These are phyloP conservation scores for Neurospora sp. DNA, from an alignment of 495 filamentous ascomycete genomes.

Conservation along the genomic window DNA sequence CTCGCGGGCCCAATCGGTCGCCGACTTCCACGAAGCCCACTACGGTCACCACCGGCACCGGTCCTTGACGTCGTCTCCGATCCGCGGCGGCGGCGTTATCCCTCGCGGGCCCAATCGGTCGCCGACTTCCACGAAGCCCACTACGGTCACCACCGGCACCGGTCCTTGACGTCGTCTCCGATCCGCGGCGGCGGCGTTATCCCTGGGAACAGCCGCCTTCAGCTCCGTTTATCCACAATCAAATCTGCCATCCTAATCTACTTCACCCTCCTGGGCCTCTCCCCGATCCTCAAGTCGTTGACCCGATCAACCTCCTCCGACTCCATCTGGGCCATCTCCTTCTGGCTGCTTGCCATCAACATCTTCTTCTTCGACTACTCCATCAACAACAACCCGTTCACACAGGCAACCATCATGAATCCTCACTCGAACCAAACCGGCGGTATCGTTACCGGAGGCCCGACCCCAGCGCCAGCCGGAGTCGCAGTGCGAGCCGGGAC, in stretches of 20 bases:
- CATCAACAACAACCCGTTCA: background rate
- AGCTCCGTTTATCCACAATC: slow-evolving; percentile 37
- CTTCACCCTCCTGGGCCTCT: slow-evolving; percentile 78
- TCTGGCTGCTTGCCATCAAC: slow-evolving; percentile 87
- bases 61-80: background rate
- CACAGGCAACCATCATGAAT: background rate
- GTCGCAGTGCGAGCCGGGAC: background rate
- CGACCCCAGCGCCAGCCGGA: background rate
- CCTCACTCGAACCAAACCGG: background rate
- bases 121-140: background rate
- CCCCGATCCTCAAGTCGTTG: slow-evolving; percentile 87
- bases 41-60: slow-evolving; percentile 1
- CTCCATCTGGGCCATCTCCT: slow-evolving; percentile 93
- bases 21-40: background rate
- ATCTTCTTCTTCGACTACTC: slow-evolving; percentile 97
- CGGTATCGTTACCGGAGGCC: slow-evolving; percentile 13
- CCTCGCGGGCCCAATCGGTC: background rate
- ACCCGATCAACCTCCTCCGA: slow-evolving; percentile 83
- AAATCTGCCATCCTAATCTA: slow-evolving; percentile 95
- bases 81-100: background rate
- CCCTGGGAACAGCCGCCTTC: slow-evolving; percentile 19
- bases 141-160: background rate
- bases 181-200: background rate
- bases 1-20: background rate
- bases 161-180: slow-evolving; percentile 1